These are phyloP conservation scores for Talaromyces sp. DNA, from an alignment of 2,329 filamentous ascomycete species.

Conservation along the genomic window DNA sequence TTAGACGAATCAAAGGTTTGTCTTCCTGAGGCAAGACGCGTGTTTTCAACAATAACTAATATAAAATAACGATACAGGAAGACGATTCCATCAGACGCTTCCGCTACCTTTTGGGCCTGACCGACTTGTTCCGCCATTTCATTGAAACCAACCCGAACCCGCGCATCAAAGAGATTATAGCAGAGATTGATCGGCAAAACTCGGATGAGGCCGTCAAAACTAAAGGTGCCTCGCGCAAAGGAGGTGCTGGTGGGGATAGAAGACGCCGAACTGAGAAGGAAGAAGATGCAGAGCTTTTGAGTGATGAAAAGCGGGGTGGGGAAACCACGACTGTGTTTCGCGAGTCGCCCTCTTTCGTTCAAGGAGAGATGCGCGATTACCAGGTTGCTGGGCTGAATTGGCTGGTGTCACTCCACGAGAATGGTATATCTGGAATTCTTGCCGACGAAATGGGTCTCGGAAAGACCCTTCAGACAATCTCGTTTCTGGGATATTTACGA, in stretches of 20 bases:
- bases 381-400: slow-evolving; percentile 94
- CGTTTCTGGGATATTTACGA: slow-evolving; percentile 90
- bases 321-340: slow-evolving; percentile 86
- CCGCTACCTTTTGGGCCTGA: slow-evolving; percentile 88
- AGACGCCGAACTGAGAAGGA: slow-evolving; percentile 91
- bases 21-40: background rate
- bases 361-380: slow-evolving; percentile 91
- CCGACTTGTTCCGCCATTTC: slow-evolving; percentile 96
- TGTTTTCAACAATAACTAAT: background rate
- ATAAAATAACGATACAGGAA: slow-evolving; percentile 52
- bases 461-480: slow-evolving; percentile 95
- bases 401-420: slow-evolving; percentile 96
- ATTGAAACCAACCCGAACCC: slow-evolving; percentile 97
- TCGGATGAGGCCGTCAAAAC: slow-evolving; percentile 62
- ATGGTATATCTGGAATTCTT: slow-evolving; percentile 95
- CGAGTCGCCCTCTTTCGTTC: slow-evolving; percentile 84
- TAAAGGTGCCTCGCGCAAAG: slow-evolving; percentile 71
- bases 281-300: slow-evolving; percentile 81
- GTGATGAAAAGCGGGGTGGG: slow-evolving; percentile 84
- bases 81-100: slow-evolving; percentile 94
- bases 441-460: slow-evolving; percentile 98
- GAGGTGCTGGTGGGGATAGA: slow-evolving; percentile 73
- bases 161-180: slow-evolving; percentile 87
- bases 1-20: slow-evolving; percentile 86
- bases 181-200: slow-evolving; percentile 91